Base-by-base conservation (phyloP, 2,329 filamentous ascomycete species). In the Metarhizium sp. region DNA sequence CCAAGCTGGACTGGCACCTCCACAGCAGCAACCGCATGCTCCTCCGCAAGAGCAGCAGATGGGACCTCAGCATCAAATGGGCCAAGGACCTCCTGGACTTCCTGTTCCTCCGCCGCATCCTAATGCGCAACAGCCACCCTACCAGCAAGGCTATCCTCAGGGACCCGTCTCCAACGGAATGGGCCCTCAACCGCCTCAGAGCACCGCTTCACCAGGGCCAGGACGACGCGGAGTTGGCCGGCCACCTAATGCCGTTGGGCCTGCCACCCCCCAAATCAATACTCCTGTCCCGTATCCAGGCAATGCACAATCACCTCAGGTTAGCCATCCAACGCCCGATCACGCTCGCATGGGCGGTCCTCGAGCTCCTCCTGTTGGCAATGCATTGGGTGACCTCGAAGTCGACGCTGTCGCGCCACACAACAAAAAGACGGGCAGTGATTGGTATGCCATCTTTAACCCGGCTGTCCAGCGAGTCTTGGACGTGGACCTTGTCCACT, bases 381-480 rank as follows among this genome's bases (percentile, higher is more conserved):
- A 82, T 63, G 82, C 87, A 53, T 79, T 96, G 32, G 89, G 89
- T 52, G 92, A 97, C 61, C 80, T 96, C 58, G 90, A 96, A 63
- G 84, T 88, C 6, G 91, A 96, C 58, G 84, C 90, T 58, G 79
- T 97, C 45, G 90, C 92, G 34, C 82, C 87, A 2, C 86, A 91
- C 63, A 84, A 91, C 60, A 97, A 97, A 80, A 92, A 92, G 69
- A 88, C 90, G 56, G 88, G 90, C 34, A 77, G 82, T 48, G 94
- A 97, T 69, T 99, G 94, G 94, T 95, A 95, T 69, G 92, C 90
- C 48, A 89, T 97, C 61, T 99, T 96, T 80, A 96, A 99, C 73
- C 91, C 92, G 48, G 83, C 87, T 56, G 88, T 96, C 42, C 90
- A 89, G 59, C 90, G 94, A 57, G 84, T 91, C 52, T 78, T 99